These are phyloP conservation scores for Rhizophora mangle DNA, from an alignment of 345 rosid species.

Conservation along the genomic window DNA sequence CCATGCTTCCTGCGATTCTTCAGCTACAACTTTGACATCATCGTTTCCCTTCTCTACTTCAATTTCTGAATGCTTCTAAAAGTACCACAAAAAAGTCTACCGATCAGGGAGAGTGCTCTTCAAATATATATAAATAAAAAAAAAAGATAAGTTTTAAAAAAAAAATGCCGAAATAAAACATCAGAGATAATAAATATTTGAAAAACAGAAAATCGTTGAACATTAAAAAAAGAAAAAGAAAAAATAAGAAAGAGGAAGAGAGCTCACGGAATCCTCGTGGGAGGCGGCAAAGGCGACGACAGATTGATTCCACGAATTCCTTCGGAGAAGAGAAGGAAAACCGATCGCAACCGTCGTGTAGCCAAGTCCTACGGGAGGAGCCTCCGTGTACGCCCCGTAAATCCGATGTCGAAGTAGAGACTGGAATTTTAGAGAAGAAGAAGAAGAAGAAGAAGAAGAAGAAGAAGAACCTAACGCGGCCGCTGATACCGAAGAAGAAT, in stretches of 20 bases:
- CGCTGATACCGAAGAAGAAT: background rate
- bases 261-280: constrained; percentile 57
- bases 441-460: background rate
- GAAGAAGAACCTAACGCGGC: background rate
- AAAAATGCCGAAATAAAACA: background rate
- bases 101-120: too few relatives aligned
- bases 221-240: background rate
- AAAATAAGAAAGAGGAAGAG: background rate
- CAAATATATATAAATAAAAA: background rate
- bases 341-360: constrained; percentile 12
- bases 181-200: background rate
- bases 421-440: constrained; percentile 6
- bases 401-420: constrained; percentile 4
- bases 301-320: constrained; percentile 25
- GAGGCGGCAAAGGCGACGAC: constrained; percentile 53
- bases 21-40: constrained; percentile 25
- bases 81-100: background rate
- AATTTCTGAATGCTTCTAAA: constrained; percentile 50
- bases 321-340: constrained; percentile 31
- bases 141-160: background rate
- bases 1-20: constrained; percentile 82
- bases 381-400: constrained; percentile 2
- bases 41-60: constrained; percentile 59
- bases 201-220: background rate
- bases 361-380: constrained; percentile 24